phyloP scores from a whole-genome alignment of 306 rosid genomes.

The Benincasa hispida region DNA sequence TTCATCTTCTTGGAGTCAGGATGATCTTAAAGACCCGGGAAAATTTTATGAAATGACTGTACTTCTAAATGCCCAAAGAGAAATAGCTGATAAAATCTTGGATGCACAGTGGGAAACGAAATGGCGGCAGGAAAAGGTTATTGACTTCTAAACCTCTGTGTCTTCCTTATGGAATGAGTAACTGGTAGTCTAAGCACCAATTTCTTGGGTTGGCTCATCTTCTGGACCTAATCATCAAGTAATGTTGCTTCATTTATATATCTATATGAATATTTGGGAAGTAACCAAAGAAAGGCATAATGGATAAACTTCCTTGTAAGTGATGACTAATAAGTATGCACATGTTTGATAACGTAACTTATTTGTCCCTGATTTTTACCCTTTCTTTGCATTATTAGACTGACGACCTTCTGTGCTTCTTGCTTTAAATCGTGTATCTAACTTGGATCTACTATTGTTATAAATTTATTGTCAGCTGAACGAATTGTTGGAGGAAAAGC shows the following conservation, averaged over 20 bases:
- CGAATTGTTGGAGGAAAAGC: slow-evolving; percentile 72
- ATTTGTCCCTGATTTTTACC: not conserved
- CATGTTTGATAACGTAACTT: not conserved
- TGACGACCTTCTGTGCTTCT: not conserved
- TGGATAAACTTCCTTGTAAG: not conserved
- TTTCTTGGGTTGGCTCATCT: not conserved
- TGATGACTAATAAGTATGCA: not conserved
- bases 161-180: not conserved
- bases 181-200: not conserved
- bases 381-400: not conserved
- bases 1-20: slow-evolving; percentile 84
- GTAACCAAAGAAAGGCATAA: not conserved
- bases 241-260: not conserved
- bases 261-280: not conserved
- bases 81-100: slow-evolving; percentile 75
- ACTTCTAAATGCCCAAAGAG: slow-evolving; percentile 94
- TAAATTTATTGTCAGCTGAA: slow-evolving; percentile 43
- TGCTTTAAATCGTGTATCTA: not conserved
- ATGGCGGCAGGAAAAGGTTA: slow-evolving; percentile 92
- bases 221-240: not conserved
- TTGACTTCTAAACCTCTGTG: slow-evolving; percentile 1
- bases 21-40: slow-evolving; percentile 73
- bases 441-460: not conserved
- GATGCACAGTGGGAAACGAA: slow-evolving; percentile 84
- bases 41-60: slow-evolving; percentile 80